Evolutionary conservation across 495 filamentous ascomycete species (phyloP), one percentile per base, ranked within the genome.

Genomic region (Aspergillus diversus): DNA sequence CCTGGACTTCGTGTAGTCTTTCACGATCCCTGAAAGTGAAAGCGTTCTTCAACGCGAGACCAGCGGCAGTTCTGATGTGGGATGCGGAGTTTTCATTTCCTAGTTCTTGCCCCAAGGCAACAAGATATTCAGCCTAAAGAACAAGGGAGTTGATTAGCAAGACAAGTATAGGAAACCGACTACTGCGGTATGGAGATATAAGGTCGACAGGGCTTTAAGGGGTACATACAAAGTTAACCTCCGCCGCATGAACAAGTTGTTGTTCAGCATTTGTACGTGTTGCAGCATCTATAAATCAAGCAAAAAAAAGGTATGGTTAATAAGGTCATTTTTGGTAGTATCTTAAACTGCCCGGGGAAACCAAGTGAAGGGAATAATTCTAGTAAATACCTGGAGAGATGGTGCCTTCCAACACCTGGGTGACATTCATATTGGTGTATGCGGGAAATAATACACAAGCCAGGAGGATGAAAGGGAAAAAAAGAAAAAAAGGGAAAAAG

Each of bases 11-110:
- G 59, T 88, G 87, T 81, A 97, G 86, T 68, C 91, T 90, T 67
- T 88, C 80, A 70, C 87, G 88, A 75, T 99, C 96, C 79, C 94
- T 91, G 63, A 93, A 90, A 55, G 90, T 90, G 77, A 99, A 96
- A 68, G 95, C 87, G 81, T 99, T 99, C 81, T 99, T 99, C 70
- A 99, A 78, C 52, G 94, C 93, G 67, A 99, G 86, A 90, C 92
- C 95, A 60, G 95, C 95, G 59, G 95, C 93, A 58, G 89, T 87
- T 83, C 95, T 88, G 68, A 97, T 92, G 75, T 90, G 89, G 49
- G 90, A 80, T 63, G 91, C 84, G 66, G 89, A 86, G 59, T 85
- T 83, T 66, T 98, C 96, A 79, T 97, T 97, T 68, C 93, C 93
- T 65, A 99, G 87, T 75, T 95, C 92, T 78, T 91, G 87, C 55